A percentile compares a stretch with the other conserved stretches of the same genome.
phyloP scores from a whole-genome alignment of 139 green algal genomes.

The Monoraphidium neglectum region DNA sequence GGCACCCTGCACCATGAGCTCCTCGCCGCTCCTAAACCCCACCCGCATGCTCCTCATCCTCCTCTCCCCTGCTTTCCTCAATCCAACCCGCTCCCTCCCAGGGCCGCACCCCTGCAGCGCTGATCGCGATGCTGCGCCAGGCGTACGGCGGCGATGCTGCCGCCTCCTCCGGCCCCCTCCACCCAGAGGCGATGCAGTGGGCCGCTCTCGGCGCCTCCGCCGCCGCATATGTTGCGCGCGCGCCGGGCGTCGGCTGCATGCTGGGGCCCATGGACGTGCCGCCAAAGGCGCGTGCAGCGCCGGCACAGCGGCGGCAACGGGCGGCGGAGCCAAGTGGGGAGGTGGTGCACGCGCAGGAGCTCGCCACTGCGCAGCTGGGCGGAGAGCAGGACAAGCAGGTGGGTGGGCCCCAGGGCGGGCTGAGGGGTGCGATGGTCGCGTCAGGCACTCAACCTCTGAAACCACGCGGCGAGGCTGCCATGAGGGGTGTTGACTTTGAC shows the following conservation, averaged over 20 bases:
- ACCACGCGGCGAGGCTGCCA: too few species aligned
- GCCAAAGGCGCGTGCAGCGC: conserved; percentile 40
- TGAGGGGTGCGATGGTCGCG: too few species aligned
- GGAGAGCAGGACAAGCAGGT: conserved; percentile 15
- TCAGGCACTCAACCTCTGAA: too few species aligned
- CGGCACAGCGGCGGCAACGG: too few species aligned
- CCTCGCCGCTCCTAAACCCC: too few species aligned
- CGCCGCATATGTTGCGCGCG: conserved; percentile 30
- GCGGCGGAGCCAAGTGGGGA: neutral
- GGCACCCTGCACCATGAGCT: too few species aligned
- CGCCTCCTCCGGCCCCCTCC: neutral
- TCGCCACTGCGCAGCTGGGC: conserved; percentile 21
- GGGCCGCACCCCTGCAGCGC: conserved; percentile 25
- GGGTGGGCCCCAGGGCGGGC: too few species aligned
- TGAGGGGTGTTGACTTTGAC: too few species aligned
- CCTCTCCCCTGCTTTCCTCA: too few species aligned
- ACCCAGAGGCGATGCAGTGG: conserved; percentile 35
- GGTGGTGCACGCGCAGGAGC: conserved; percentile 28
- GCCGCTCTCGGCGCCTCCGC: conserved; percentile 31
- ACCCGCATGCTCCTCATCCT: too few species aligned
- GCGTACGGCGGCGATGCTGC: neutral
- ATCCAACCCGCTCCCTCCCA: neutral
- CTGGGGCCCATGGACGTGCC: conserved; percentile 48
- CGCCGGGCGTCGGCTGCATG: conserved; percentile 49
- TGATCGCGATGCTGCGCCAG: conserved; percentile 6